Base-by-base conservation (phyloP, 306 rosid genomes). In the Delonix regia region DNA sequence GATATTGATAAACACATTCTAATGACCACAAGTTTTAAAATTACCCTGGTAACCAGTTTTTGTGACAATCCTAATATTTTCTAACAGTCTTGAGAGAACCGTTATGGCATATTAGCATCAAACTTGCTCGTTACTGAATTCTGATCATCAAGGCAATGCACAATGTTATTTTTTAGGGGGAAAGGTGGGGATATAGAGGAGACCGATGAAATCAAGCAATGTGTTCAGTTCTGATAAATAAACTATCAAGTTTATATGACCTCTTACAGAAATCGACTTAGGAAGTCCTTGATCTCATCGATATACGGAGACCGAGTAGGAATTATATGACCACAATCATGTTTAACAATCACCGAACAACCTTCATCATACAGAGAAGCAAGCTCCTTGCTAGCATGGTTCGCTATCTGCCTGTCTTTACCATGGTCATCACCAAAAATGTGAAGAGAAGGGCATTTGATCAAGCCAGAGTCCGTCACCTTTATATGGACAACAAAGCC, bases 261-360 rank as follows among this genome's bases (percentile, higher is more conserved):
- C 14, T 47, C 44, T 79, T 64, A 80, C 66, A 83, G 75, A 85
- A 89, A 95, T 39, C 87, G 88, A 13, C 75, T 79, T 9, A 89
- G 97, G 83, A 95, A 95, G 52, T 81, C 84, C 86, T 80, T 90
- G 36, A 95, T 85, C 79, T 84, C 84, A 69, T 91, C 94, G 3
- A 92, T 90, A 78, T 86, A 95, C 2, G 98, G 99, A 47, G 94
- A 60, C 15, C 91, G 87, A 3, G 97, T 82, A 55, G 97, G 99
- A 82, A 95, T 87, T 69, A 95, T 88, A 74, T 95, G 99, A 61
- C 99, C 99, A 62, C 44, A 79, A 70, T 85, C 97, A 52, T 95
- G 99, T 72, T 92, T 94, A 34, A 95, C 56, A 22, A 76, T 77
- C 59, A 78, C 88, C 57, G 89, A 85, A 82, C 92, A 88, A 33